phyloP scores from a whole-genome alignment of 129 eudicot genomes.

The Daucus carota region DNA sequence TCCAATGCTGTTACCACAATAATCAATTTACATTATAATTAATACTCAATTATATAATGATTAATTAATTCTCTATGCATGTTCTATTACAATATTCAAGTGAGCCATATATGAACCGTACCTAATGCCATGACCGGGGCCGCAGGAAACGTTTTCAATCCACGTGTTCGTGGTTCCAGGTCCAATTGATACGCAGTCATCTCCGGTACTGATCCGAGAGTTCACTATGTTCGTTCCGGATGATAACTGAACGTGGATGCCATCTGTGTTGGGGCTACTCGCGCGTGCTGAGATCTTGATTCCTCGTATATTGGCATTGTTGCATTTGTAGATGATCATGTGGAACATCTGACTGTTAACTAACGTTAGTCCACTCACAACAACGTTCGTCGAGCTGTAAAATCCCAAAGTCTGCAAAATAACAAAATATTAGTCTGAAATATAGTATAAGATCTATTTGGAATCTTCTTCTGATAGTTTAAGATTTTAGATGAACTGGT shows the following conservation, averaged over 20 bases:
- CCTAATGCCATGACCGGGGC: constrained; percentile 89
- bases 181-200: constrained; percentile 72
- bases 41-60: not conserved
- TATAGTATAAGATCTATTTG: too few relatives aligned
- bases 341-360: constrained; percentile 71
- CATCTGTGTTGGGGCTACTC: constrained; percentile 70
- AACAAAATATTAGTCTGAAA: too few relatives aligned
- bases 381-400: not conserved
- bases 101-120: not conserved
- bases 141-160: constrained; percentile 52
- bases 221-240: constrained; percentile 40
- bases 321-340: constrained; percentile 49
- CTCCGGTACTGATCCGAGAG: constrained; percentile 60
- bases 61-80: too few relatives aligned
- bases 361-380: constrained; percentile 39
- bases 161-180: constrained; percentile 47
- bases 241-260: constrained; percentile 55
- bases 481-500: too few relatives aligned
- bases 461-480: too few relatives aligned
- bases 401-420: constrained; percentile 1
- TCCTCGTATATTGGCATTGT: constrained; percentile 32
- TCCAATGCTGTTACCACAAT: constrained; percentile 37
- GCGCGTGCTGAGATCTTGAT: constrained; percentile 42
- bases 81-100: too few relatives aligned
- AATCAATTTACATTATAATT: not conserved